Evolutionary conservation across 1,139 yeast genomes (phyloP), one percentile per base, ranked within the genome.

Genomic region (Lodderomyces pseudojiufengensis): DNA sequence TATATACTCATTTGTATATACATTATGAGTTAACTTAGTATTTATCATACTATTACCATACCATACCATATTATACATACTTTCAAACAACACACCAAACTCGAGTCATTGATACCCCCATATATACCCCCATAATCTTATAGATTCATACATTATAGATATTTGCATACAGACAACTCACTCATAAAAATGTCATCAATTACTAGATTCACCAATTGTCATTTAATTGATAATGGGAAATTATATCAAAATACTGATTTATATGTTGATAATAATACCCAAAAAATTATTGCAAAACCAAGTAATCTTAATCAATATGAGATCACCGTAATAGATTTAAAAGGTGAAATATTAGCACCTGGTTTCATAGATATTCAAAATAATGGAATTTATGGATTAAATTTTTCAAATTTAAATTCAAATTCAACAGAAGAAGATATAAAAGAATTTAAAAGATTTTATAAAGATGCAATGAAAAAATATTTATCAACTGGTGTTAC

Each of bases 351-450:
- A 27, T 46, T 78, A 27, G 72, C 81, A 1, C 82, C 84, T 0
- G 84, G 84, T 2, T 76, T 71, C 48, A 60, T 78, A 14, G 84
- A 78, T 51, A 70, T 76, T 39, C 84, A 78, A 51, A 72, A 77
- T 41, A 78, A 78, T 46, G 84, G 84, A 8, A 70, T 78, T 34
- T 77, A 70, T 44, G 84, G 84, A 3, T 60, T 77, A 45, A 80
- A 78, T 45, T 78, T 72, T 50, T 70, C 78, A 21, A 61, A 63
- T 40, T 57, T 65, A 39, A 57, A 53, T 46, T 55, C 52, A 34
- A 50, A 51, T 25, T 67, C 73, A 12, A 54, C 67, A 7, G 55
- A 57, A 1, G 50, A 58, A 29, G 74, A 73, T 13, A 45, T 66
- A 20, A 48, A 42, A 10, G 50, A 47, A 15, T 69, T 63, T 46